A percentile compares a stretch with the other conserved stretches of the same genome.
Evolutionary conservation across 2,329 filamentous ascomycete genomes (phyloP).

Genomic region (Venturia effusa): DNA sequence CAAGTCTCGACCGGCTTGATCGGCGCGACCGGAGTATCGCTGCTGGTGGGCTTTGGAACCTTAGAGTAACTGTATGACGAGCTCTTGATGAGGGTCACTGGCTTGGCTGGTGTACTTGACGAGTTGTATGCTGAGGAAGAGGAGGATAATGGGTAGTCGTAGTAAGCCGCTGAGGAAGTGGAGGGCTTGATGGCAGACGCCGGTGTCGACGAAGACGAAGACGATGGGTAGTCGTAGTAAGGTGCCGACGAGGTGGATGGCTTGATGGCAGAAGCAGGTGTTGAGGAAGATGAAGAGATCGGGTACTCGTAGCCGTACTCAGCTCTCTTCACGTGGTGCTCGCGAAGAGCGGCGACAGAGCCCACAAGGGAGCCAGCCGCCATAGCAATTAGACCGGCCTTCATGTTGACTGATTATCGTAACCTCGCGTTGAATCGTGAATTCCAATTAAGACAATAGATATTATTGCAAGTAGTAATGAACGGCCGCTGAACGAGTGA

Average conservation of each 20-base stretch:
- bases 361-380: constrained; percentile 42
- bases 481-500: constrained; percentile 85
- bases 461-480: constrained; percentile 37
- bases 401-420: constrained; percentile 43
- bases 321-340: constrained; percentile 36
- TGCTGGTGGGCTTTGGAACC: background rate
- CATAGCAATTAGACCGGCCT: constrained; percentile 56
- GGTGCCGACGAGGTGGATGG: background rate
- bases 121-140: background rate
- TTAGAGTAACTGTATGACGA: background rate
- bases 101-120: background rate
- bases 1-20: constrained; percentile 4
- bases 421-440: constrained; percentile 7
- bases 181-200: background rate
- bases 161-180: background rate
- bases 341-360: constrained; percentile 46
- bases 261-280: background rate
- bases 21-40: background rate
- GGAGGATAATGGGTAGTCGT: background rate
- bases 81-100: background rate
- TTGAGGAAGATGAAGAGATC: background rate
- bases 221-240: background rate
- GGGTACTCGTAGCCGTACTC: constrained; percentile 1
- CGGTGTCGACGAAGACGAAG: background rate
- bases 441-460: constrained; percentile 15